phyloP scores from a whole-genome alignment of 441 rosid species.

The Geranium incanum region DNA sequence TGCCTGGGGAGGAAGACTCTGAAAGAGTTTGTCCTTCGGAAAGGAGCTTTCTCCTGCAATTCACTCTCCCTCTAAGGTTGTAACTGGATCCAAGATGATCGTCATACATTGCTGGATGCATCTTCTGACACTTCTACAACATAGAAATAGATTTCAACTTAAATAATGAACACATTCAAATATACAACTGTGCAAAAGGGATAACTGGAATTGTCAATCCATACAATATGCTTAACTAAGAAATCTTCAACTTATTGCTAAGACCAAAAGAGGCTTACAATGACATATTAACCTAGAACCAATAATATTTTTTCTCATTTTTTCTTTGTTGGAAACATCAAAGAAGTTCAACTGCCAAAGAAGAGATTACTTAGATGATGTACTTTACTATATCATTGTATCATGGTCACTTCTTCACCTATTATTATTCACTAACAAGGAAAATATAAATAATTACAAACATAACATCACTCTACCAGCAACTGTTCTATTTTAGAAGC shows the following conservation, averaged over 20 bases:
- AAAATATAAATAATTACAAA: no score
- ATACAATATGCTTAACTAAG: neutral
- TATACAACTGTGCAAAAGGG: neutral
- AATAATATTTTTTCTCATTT: neutral
- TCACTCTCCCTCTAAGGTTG: slow-evolving; percentile 49
- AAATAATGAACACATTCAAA: slow-evolving; percentile 9
- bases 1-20: no score
- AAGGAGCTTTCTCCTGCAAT: slow-evolving; percentile 22
- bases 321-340: no score
- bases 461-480: no score
- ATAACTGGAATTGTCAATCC: neutral
- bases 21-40: slow-evolving; percentile 5
- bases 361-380: no score
- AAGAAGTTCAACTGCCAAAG: no score
- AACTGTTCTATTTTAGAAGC: neutral
- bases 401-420: no score
- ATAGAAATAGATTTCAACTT: slow-evolving; percentile 18
- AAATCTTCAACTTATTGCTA: neutral
- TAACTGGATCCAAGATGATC: slow-evolving; percentile 55
- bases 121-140: slow-evolving; percentile 58
- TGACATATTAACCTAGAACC: neutral
- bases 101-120: slow-evolving; percentile 74
- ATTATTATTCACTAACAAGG: no score
- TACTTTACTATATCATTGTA: no score
- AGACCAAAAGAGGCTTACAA: neutral